Evolutionary conservation across 345 rosid species (phyloP), one percentile per base, ranked within the genome.

Genomic region (Syzygium grande): DNA sequence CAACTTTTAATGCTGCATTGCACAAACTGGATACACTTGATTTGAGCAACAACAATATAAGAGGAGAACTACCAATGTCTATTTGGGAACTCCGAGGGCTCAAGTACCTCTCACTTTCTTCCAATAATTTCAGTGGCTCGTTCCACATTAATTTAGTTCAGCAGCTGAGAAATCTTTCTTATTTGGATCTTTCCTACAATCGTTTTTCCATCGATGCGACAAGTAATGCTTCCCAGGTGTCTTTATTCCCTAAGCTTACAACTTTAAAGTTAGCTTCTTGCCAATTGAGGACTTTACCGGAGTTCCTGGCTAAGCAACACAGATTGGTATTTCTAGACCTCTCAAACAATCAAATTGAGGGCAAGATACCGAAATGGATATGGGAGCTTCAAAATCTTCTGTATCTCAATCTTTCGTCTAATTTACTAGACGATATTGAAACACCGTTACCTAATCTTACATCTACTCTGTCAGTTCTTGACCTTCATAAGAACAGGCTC

Each of bases 141-240:
- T 43, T 92, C 19, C 78, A 58, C 1, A 84, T 95, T 15, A 59
- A 87, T 68, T 12, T 4, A 54, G n/a, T 92, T 88, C 86, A 22
- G 19, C 65, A 22, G 34, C 91, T 93, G 84, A 5, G 2, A 43
- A 90, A 90, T 73, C 93, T 92, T 54, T 83, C 91, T 1, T 22
- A 89, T 65, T 92, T 92, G n/a, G 93, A 91, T 30, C 94, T 95
- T 22, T 93, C 97, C 0, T 51, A 89, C 91, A 94, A 92, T 59
- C 11, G 9, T 19, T 91, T 93, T 89, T 52, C 55, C 6, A 68
- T 94, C 6, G 0, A 90, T 83, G 89, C 85, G 14, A 87, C 7
- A n/a, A n/a, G n/a, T n/a, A n/a, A n/a, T 34, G 6, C 53, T 77
- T 14, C 86, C 34, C 63, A 54, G 6, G 21, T 2, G 7, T 21